phyloP scores from a whole-genome alignment of 495 filamentous ascomycete species.

The Annulohypoxylon moriforme region DNA sequence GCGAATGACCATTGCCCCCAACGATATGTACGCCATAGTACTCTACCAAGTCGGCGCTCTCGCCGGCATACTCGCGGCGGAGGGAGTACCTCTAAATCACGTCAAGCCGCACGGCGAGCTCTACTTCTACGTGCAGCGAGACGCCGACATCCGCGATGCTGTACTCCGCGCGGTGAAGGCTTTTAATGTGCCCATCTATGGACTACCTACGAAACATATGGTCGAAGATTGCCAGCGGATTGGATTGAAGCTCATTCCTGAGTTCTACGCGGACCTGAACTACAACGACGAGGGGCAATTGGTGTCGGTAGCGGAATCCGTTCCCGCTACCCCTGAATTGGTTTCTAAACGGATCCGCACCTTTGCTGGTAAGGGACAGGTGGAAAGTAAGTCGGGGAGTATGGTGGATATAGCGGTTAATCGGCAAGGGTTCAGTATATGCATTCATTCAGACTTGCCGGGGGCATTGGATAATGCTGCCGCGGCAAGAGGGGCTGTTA shows the following conservation, averaged over 20 bases:
- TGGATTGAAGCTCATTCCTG: conserved; percentile 66
- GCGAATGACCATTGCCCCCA: conserved; percentile 64
- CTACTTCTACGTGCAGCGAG: conserved; percentile 68
- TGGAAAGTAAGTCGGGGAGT: conserved; percentile 14
- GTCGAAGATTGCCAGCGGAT: conserved; percentile 64
- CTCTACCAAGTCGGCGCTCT: conserved; percentile 71
- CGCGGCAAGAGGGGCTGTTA: conserved; percentile 30
- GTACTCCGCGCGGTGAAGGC: conserved; percentile 62
- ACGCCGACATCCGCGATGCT: conserved; percentile 61
- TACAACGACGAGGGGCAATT: conserved; percentile 59
- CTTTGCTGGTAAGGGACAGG: conserved; percentile 21
- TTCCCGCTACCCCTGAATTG: conserved; percentile 23
- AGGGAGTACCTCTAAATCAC: conserved; percentile 66
- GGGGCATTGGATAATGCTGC: conserved; percentile 42
- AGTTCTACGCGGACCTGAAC: conserved; percentile 69
- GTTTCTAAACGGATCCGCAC: conserved; percentile 18
- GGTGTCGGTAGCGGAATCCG: conserved; percentile 31
- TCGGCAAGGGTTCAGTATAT: conserved; percentile 41
- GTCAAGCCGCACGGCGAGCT: conserved; percentile 70
- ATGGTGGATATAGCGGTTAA: conserved; percentile 31
- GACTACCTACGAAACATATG: conserved; percentile 61
- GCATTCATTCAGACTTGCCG: conserved; percentile 45
- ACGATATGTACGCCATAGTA: conserved; percentile 67
- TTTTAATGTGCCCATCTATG: conserved; percentile 65
- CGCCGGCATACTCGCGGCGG: conserved; percentile 65